Conservation (phyloP, 148 eudicot genomes). For the Pouteria glomerata region DNA sequence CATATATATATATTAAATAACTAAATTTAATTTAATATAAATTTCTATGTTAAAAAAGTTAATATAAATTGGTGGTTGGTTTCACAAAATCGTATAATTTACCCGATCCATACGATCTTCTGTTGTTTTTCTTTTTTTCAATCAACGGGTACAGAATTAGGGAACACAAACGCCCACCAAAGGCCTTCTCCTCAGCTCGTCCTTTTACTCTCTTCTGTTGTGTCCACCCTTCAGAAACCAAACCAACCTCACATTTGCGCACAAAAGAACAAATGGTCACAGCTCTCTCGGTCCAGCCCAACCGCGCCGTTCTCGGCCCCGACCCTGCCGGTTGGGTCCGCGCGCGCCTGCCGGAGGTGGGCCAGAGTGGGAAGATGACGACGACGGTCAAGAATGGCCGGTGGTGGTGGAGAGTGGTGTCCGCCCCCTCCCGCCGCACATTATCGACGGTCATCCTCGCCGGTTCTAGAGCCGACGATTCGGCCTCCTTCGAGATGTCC, state of each 20-base stretch:
- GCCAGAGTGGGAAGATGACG: conserved; percentile 12
- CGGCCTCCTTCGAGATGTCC: conserved; percentile 77
- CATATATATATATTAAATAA: too few species aligned
- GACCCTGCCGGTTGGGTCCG: conserved; percentile 18
- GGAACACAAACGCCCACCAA: too few species aligned
- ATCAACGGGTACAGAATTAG: too few species aligned
- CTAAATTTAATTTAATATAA: too few species aligned
- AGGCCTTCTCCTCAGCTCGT: too few species aligned
- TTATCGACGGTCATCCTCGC: conserved; percentile 14
- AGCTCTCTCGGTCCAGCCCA: conserved; percentile 50
- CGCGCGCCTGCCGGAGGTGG: conserved; percentile 14
- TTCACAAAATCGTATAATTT: too few species aligned
- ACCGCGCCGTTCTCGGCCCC: conserved; percentile 30
- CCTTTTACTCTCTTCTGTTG: too few species aligned
- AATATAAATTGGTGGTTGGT: too few species aligned
- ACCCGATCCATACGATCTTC: too few species aligned
- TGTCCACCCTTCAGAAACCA: too few species aligned
- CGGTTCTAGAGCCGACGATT: conserved; percentile 76
- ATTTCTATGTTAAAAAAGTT: too few species aligned
- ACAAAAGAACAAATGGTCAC: conserved; percentile 40
- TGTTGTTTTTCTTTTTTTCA: too few species aligned
- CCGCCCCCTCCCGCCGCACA: conserved; percentile 21
- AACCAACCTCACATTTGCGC: neutral
- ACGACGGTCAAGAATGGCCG: conserved; percentile 13
- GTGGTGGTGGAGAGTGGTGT: conserved; percentile 9